phyloP scores from a whole-genome alignment of 2,329 filamentous ascomycete genomes.

The Septoria petroselini region DNA sequence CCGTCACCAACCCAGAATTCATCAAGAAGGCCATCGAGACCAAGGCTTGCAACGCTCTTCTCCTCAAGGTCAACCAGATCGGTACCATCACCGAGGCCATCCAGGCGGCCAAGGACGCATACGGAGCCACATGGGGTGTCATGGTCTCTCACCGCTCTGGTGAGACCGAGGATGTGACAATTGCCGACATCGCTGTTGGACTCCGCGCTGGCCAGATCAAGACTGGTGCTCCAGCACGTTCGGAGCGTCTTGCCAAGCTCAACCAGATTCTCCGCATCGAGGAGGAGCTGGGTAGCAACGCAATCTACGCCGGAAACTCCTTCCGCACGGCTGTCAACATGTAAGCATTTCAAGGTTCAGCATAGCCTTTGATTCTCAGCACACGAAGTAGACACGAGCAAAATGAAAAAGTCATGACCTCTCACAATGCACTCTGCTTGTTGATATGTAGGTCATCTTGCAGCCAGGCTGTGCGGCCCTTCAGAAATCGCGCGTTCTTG shows the following conservation, averaged over 20 bases:
- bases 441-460: too few relatives aligned
- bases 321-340: conserved; percentile 90
- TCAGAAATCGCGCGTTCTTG: too few relatives aligned
- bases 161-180: conserved; percentile 99
- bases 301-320: conserved; percentile 84
- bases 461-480: too few relatives aligned
- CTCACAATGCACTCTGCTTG: too few relatives aligned
- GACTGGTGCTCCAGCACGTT: conserved; percentile 92
- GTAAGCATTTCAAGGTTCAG: conserved; percentile 51
- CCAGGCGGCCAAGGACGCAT: conserved; percentile 98
- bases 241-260: conserved; percentile 98
- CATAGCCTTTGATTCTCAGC: not conserved
- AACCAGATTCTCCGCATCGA: conserved; percentile 99
- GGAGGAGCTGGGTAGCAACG: conserved; percentile 92
- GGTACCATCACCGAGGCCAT: conserved; percentile 98
- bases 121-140: conserved; percentile 92
- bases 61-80: conserved; percentile 99
- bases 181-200: conserved; percentile 95
- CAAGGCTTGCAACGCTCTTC: conserved; percentile 96
- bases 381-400: not conserved
- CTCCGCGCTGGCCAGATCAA: conserved; percentile 98
- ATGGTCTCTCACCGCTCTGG: conserved; percentile 99
- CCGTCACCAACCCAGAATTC: conserved; percentile 96
- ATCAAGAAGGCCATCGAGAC: conserved; percentile 99
- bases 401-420: conserved; percentile 4